Evolutionary conservation across 2,329 filamentous ascomycete genomes (phyloP), one percentile per base, ranked within the genome.

Genomic region (Claviceps lovelessii): DNA sequence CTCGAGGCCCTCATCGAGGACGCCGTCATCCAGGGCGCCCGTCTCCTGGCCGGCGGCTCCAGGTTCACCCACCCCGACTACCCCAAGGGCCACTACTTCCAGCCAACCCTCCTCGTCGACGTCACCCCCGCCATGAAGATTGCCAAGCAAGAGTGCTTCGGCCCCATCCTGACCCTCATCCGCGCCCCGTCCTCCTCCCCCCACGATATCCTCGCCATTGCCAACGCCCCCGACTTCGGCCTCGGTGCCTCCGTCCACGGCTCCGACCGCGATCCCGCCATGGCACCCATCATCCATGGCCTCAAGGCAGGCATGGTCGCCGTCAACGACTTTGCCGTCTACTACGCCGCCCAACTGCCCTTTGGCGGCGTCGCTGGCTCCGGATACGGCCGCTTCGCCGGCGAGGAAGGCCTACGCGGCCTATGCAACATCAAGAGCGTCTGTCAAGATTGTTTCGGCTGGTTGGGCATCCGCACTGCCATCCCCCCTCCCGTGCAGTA

Each of bases 241-340:
- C 86, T 98, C 47, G 93, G 93, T 53, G 85, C 88, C 46, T 89
- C 85, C 45, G 87, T 98, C 42, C 96, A 94, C 68, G 93, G 90
- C 39, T 75, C 78, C 52, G 79, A 84, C 57, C 68, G 71, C 33
- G 76, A 80, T 55, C 73, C 75, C 1, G 77, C 81, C 51, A 74
- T 95, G 1, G 70, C 77, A 17, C 73, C 73, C 17, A 81, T 94
- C 33, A 81, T 91, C 1, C 70, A 70, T 23, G 80, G 81, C 29
- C 76, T 96, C 52, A 81, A 85, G 58, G 83, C 86, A 0, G 93
- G 93, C 48, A 96, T 95, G 86, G 88, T 97, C 0, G 83, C 89
- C 29, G 81, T 98, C 61, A 98, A 98, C 67, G 93, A 98, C 72
- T 98, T 98, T 65, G 93, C 85, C 23, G 85, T 83, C 33, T 96